Conservation (phyloP, 2,329 filamentous ascomycete species). For the Cladosporium colombiae region DNA sequence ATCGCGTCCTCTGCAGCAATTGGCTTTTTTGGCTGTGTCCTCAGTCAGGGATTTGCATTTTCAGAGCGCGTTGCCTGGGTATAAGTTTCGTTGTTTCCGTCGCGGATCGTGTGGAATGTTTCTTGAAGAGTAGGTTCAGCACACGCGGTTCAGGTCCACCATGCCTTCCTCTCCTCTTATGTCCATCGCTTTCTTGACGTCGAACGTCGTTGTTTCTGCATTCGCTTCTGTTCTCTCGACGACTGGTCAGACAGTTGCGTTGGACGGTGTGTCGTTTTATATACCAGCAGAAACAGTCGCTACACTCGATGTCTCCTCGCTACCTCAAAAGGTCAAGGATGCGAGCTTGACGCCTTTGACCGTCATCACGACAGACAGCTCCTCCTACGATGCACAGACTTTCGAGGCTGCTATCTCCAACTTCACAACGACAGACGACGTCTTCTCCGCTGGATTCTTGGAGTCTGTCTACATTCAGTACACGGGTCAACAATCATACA, state of each 20-base stretch:
- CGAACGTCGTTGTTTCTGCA: not conserved
- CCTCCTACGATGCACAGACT: constrained; percentile 28
- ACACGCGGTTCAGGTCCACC: not conserved
- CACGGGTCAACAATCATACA: constrained; percentile 21
- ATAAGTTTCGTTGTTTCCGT: not conserved
- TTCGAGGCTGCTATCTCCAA: constrained; percentile 32
- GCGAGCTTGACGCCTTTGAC: constrained; percentile 42
- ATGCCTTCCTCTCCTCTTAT: constrained; percentile 12
- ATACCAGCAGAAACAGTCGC: constrained; percentile 41
- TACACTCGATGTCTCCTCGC: constrained; percentile 29
- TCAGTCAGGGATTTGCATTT: not conserved
- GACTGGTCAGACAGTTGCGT: constrained; percentile 44
- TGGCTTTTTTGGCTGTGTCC: constrained; percentile 7
- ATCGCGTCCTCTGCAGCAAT: not conserved
- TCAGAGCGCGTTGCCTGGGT: not conserved
- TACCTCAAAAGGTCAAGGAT: constrained; percentile 22
- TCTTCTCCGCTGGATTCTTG: constrained; percentile 44
- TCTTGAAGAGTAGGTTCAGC: not conserved
- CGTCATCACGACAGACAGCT: constrained; percentile 36
- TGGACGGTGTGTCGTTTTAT: constrained; percentile 45
- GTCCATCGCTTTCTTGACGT: not conserved
- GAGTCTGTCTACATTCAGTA: constrained; percentile 35
- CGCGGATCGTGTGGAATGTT: not conserved
- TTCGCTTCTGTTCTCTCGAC: constrained; percentile 28
- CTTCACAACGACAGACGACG: constrained; percentile 42